Conservation (phyloP, 495 filamentous ascomycete genomes). For the Xylaria intraflava region DNA sequence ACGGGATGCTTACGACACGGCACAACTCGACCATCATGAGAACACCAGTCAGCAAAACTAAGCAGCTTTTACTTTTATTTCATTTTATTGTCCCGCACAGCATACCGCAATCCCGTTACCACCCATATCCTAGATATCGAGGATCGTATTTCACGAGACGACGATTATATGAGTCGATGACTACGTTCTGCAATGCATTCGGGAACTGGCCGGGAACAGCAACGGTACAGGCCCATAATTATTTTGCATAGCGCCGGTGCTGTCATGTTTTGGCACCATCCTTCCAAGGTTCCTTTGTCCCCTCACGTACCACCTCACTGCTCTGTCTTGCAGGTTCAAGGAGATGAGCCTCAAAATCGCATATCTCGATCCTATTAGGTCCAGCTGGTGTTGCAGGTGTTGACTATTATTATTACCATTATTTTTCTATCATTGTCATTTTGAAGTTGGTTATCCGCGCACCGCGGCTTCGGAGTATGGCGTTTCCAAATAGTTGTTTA, state of each 20-base stretch:
- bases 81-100: neutral
- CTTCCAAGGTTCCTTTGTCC: constrained; percentile 2
- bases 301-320: neutral
- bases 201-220: constrained; percentile 3
- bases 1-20: neutral
- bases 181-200: constrained; percentile 12
- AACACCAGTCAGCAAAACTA: neutral
- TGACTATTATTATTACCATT: neutral
- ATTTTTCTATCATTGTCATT: neutral
- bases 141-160: constrained; percentile 10
- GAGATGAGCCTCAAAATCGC: constrained; percentile 6
- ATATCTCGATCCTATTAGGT: constrained; percentile 4
- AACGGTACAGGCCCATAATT: constrained; percentile 3
- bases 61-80: neutral
- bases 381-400: constrained; percentile 3
- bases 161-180: constrained; percentile 11
- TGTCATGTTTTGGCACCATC: constrained; percentile 2
- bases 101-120: neutral
- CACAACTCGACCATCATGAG: neutral
- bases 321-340: constrained; percentile 11
- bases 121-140: neutral
- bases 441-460: neutral
- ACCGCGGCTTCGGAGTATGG: constrained; percentile 9
- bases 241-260: constrained; percentile 11
- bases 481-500: constrained; percentile 7